Base-by-base conservation (phyloP, 768 basidiomycete species). In the Gloeophyllum trabeum region DNA sequence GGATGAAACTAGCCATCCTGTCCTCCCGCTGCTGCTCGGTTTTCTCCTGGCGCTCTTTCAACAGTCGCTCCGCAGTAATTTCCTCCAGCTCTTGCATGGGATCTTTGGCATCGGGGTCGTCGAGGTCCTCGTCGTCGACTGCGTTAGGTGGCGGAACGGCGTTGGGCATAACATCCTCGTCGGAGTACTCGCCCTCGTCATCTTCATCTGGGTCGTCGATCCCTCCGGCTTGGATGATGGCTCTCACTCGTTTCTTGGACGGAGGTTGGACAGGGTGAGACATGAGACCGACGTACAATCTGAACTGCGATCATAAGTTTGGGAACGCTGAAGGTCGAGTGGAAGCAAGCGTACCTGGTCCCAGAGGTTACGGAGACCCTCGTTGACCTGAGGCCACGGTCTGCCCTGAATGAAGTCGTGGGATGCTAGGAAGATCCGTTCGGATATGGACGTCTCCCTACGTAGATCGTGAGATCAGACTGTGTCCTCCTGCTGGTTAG, bases 381-480 rank as follows among this genome's bases (percentile, higher is more conserved):
- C 48, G 1, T 53, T 37, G 34, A 54, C 28, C 3, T 55, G 48
- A 2, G 67, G 63, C 65, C 69, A 69, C 2, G 62, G 53, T 4
- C 69, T 53, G 25, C 61, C 57, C 2, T 49, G 48, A 40, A 62
- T 62, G 48, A 87, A 87, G 44, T 84, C 80, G 2, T 50, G 45
- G 2, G 75, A 73, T 1, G 75, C 80, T 46, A 76, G 67, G 43
- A 66, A 66, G 18, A 88, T 59, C 26, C 79, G 69, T 50, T 84
- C 81, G 22, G 40, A 79, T 83, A 48, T 22, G 35, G 32, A 40
- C 28, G 35, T n/a, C 14, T n/a, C 21, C 5, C 34, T 32, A 16
- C n/a, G 28, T 10, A 32, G 28, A 16, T 32, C 10, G 28, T 32
- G 28, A 16, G 28, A 16, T n/a, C n/a, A n/a, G n/a, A n/a, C n/a